Percentiles rank a stretch among this genome's conserved stretches.
phyloP scores from a whole-genome alignment of 345 rosid genomes.

The Erucastrum elatum region DNA sequence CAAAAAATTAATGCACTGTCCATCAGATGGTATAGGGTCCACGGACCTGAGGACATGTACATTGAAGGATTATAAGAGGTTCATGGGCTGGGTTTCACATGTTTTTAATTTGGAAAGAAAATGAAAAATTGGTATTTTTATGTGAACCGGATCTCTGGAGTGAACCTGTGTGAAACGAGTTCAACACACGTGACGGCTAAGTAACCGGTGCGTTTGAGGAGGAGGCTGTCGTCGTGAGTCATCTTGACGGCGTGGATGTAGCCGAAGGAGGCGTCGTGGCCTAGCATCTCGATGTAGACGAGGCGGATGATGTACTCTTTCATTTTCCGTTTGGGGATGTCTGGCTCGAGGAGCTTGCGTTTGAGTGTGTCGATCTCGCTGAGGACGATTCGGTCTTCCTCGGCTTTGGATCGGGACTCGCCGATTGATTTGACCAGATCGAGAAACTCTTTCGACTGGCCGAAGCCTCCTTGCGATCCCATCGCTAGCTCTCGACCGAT shows the following conservation, averaged over 20 bases:
- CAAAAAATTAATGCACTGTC: too few species aligned
- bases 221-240: constrained; percentile 86
- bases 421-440: constrained; percentile 98
- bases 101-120: too few species aligned
- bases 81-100: too few species aligned
- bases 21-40: too few species aligned
- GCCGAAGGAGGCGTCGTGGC: constrained; percentile 97
- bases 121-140: too few species aligned
- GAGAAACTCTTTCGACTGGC: constrained; percentile 92
- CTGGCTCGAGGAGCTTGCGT: constrained; percentile 83
- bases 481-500: constrained; percentile 98
- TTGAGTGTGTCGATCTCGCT: constrained; percentile 89
- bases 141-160: too few species aligned
- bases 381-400: constrained; percentile 94
- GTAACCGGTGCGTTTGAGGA: constrained; percentile 92
- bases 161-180: too few species aligned
- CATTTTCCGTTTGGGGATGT: constrained; percentile 90
- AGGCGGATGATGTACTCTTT: constrained; percentile 89
- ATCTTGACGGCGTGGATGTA: constrained; percentile 98
- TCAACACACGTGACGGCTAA: constrained; percentile 62
- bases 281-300: constrained; percentile 94
- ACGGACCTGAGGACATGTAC: too few species aligned
- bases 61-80: too few species aligned
- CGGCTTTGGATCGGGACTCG: constrained; percentile 98
- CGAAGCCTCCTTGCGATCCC: constrained; percentile 97